These are phyloP conservation scores for Globisporangium rhizosaccharum DNA, from an alignment of 352 stramenopile species.

Conservation along the genomic window DNA sequence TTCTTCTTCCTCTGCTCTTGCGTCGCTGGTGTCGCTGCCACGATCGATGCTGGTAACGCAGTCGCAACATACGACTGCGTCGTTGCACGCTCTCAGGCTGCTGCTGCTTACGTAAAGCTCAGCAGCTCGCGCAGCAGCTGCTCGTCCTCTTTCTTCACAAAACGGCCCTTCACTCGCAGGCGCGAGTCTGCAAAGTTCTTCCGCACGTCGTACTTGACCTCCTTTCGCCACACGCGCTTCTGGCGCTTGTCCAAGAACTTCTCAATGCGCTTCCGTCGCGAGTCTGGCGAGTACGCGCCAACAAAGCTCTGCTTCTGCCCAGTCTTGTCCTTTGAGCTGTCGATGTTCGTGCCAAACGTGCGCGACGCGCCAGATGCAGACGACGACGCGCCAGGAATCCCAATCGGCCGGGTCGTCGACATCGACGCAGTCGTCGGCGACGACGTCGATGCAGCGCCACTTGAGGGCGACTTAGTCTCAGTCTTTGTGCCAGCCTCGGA, in stretches of 20 bases:
- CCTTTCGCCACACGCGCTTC: slow-evolving; percentile 92
- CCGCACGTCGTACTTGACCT: slow-evolving; percentile 97
- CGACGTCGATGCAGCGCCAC: slow-evolving; percentile 2
- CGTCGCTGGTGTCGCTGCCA: not conserved
- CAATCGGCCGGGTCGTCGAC: slow-evolving; percentile 74
- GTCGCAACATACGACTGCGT: too few species aligned
- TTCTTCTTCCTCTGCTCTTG: not conserved
- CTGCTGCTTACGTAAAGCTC: slow-evolving; percentile 67
- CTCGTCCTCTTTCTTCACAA: slow-evolving; percentile 98
- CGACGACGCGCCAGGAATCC: slow-evolving; percentile 59
- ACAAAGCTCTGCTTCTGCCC: slow-evolving; percentile 85
- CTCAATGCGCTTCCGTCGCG: slow-evolving; percentile 89
- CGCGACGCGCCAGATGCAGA: slow-evolving; percentile 20
- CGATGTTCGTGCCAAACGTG: slow-evolving; percentile 30
- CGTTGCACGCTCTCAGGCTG: too few species aligned
- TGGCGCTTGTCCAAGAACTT: slow-evolving; percentile 95
- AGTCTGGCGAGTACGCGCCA: slow-evolving; percentile 94
- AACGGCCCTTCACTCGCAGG: slow-evolving; percentile 94
- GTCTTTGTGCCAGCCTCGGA: slow-evolving; percentile 34
- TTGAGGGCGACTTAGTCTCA: slow-evolving; percentile 23
- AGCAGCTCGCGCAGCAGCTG: slow-evolving; percentile 81
- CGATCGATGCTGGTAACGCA: too few species aligned
- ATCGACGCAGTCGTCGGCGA: slow-evolving; percentile 23
- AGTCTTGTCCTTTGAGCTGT: slow-evolving; percentile 42
- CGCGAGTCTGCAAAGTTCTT: slow-evolving; percentile 98